These are phyloP conservation scores for Posidonia oceanica DNA, from an alignment of 116 monocot genomes.

Conservation along the genomic window DNA sequence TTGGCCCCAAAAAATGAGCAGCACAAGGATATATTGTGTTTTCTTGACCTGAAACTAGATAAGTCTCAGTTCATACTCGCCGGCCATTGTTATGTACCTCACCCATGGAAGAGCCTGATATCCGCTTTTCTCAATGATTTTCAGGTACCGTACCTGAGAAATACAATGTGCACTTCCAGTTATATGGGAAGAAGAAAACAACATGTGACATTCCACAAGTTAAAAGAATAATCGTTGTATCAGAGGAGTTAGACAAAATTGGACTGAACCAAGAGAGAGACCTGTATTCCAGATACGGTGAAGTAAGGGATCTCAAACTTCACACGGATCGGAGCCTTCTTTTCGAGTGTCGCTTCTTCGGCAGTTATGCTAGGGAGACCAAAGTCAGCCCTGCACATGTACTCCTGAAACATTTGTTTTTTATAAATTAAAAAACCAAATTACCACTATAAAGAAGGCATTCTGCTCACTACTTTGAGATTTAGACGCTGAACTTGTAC, in stretches of 20 bases:
- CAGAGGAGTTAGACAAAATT: too few relatives aligned
- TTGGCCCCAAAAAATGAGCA: too few relatives aligned
- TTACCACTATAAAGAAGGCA: too few relatives aligned
- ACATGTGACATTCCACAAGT: too few relatives aligned
- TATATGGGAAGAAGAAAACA: too few relatives aligned
- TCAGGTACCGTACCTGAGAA: constrained; percentile 88
- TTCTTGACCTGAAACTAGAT: constrained; percentile 19
- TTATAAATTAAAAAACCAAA: too few relatives aligned
- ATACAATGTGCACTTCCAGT: too few relatives aligned
- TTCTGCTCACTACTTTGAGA: too few relatives aligned
- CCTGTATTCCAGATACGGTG: constrained; percentile 99
- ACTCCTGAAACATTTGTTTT: constrained; percentile 39
- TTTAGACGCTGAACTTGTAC: too few relatives aligned
- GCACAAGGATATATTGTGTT: too few relatives aligned
- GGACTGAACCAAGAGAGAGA: constrained; percentile 1
- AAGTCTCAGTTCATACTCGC: constrained; percentile 88
- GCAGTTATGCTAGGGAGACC: constrained; percentile 89
- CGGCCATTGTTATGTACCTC: constrained; percentile 97
- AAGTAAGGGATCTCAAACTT: constrained; percentile 99
- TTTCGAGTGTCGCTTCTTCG: constrained; percentile 80
- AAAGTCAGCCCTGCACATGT: constrained; percentile 93
- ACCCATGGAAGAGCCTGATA: constrained; percentile 99
- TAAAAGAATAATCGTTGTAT: too few relatives aligned
- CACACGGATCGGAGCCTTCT: constrained; percentile 88
- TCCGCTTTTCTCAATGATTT: constrained; percentile 96